Evolutionary conservation across 192 early-diverging fungal genomes (phyloP).

Genomic region (Linnemannia hyalina): DNA sequence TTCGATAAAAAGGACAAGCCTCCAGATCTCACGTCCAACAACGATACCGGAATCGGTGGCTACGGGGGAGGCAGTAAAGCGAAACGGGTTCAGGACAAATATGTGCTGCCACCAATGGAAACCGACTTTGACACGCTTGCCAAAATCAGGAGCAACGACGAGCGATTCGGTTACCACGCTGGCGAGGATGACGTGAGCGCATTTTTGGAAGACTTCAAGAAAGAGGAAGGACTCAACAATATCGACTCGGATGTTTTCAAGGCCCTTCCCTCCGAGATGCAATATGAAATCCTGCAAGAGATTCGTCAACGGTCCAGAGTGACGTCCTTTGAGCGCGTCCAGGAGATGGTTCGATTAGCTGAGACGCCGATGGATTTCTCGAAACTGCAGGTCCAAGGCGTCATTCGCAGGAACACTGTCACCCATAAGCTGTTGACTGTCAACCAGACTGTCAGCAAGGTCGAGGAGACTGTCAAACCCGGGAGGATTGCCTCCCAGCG

Average conservation of each 20-base stretch:
- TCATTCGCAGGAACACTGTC: slow-evolving; percentile 86
- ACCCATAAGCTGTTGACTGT: slow-evolving; percentile 78
- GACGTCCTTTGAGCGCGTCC: slow-evolving; percentile 78
- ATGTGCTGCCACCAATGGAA: slow-evolving; percentile 65
- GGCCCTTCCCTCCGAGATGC: slow-evolving; percentile 81
- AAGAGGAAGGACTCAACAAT: slow-evolving; percentile 67
- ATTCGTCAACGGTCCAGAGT: slow-evolving; percentile 85
- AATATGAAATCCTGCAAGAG: slow-evolving; percentile 95
- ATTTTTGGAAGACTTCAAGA: slow-evolving; percentile 41
- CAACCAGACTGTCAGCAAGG: slow-evolving; percentile 58
- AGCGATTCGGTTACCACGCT: slow-evolving; percentile 39
- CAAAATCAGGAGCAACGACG: slow-evolving; percentile 53
- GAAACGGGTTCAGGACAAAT: slow-evolving; percentile 64
- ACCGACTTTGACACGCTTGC: slow-evolving; percentile 47
- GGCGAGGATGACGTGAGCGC: slow-evolving; percentile 30
- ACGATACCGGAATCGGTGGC: background rate
- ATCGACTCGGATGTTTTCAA: slow-evolving; percentile 86
- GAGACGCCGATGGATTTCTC: slow-evolving; percentile 90
- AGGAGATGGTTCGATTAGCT: slow-evolving; percentile 77
- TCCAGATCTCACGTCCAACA: background rate
- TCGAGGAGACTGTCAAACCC: slow-evolving; percentile 45
- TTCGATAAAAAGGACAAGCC: background rate
- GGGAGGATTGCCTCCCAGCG: slow-evolving; percentile 86
- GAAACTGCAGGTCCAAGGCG: slow-evolving; percentile 86
- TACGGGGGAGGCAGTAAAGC: slow-evolving; percentile 32